Conservation (phyloP, 164 flowering plant species). For the Umbellularia californica region DNA sequence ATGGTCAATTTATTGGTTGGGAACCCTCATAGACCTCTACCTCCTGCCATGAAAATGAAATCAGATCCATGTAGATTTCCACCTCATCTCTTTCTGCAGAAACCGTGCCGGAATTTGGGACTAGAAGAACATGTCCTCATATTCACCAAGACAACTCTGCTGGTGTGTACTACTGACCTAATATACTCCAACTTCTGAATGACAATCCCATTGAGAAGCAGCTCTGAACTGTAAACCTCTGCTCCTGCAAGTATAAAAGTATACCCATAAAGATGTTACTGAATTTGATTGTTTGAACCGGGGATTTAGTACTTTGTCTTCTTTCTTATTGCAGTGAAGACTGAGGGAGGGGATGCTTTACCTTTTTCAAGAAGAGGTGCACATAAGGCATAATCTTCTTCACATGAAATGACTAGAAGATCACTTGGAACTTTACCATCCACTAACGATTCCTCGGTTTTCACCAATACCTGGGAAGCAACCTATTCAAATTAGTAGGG, state of each 20-base stretch:
- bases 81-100: no score
- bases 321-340: background rate
- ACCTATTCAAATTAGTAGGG: no score
- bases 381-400: constrained; percentile 72
- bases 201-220: constrained; percentile 83
- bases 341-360: constrained; percentile 11
- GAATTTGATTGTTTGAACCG: background rate
- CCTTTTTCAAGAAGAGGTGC: constrained; percentile 80
- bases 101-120: no score
- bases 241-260: constrained; percentile 48
- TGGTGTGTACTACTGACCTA: constrained; percentile 42
- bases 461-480: constrained; percentile 54
- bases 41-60: no score
- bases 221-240: constrained; percentile 72
- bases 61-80: no score
- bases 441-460: constrained; percentile 53
- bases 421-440: constrained; percentile 51
- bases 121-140: no score
- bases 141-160: background rate
- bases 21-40: no score
- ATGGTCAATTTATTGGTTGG: no score
- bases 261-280: background rate
- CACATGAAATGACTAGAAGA: constrained; percentile 77
- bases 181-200: constrained; percentile 79
- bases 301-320: background rate